Base-by-base conservation (phyloP, 2,329 filamentous ascomycete species). In the Fusarium duplospermum region DNA sequence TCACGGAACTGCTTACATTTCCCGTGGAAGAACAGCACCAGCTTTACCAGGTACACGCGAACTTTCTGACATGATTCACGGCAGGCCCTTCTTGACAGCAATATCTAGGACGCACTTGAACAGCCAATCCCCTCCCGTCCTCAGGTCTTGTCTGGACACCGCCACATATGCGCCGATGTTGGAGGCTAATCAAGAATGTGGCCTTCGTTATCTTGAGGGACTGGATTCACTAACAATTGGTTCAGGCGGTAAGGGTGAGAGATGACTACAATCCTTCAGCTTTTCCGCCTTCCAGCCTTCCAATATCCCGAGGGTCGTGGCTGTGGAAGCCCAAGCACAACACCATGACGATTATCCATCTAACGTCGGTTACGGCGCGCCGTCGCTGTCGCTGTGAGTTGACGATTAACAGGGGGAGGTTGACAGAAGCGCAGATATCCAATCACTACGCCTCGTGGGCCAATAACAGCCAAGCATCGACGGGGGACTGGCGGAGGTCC, bases 381-480 rank as follows among this genome's bases (percentile, higher is more conserved):
- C 58, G 16, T 62, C 52, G 42, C 47, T 40, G 38, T 64, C 52
- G 50, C 54, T 61, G 50, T 61, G 50, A 62, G 70, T 61, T 61
- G 40, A 64, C 61, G 59, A 64, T 61, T 40, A 57, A n/a, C 47
- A 62, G 45, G 68, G 63, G 56, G 35, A 33, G 45, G 54, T 58
- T 52, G 47, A 31, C 36, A 61, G 62, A 74, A 74, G 59, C 36
- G 61, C 57, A 57, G 68, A 61, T 40, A 64, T 70, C 72, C 72
- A 74, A 74, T 74, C 72, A 75, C 57, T 70, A 31, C 47, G 31
- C 65, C 72, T 27, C 72, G 72, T 74, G 72, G 69, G 68, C 61
- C 69, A 62, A 62, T 60, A 52, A 73, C 38, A 58, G 56, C 62
- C 58, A 33, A 65, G 40, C 56, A 66, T 60, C 31, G 60, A 64